Conservation (phyloP, 2,329 filamentous ascomycete species). For the Hypoxylon sp. region DNA sequence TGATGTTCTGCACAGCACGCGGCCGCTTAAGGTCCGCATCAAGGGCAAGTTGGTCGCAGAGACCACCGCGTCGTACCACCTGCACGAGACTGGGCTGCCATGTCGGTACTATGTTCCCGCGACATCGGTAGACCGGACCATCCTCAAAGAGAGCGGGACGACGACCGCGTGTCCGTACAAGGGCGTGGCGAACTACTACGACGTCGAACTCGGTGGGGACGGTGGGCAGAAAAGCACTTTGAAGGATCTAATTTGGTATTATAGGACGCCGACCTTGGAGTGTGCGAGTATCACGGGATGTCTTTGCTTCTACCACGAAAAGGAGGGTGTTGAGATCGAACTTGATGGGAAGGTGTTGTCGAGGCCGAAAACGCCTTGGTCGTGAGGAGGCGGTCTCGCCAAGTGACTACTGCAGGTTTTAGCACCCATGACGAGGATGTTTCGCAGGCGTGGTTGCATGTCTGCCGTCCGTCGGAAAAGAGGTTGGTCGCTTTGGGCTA, state of each 20-base stretch:
- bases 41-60: constrained; percentile 55
- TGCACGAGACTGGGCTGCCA: constrained; percentile 71
- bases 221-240: constrained; percentile 44
- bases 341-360: constrained; percentile 61
- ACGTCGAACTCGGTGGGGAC: constrained; percentile 61
- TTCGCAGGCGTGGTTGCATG: neutral
- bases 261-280: constrained; percentile 67
- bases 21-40: constrained; percentile 60
- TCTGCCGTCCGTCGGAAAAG: neutral
- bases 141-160: constrained; percentile 63
- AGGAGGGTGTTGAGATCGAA: constrained; percentile 66
- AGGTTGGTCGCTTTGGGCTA: neutral
- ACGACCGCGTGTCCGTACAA: constrained; percentile 75
- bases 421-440: neutral
- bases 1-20: constrained; percentile 68
- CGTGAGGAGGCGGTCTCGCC: constrained; percentile 21
- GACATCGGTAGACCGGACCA: constrained; percentile 59
- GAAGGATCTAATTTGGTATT: constrained; percentile 72
- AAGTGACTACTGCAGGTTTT: neutral
- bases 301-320: constrained; percentile 76
- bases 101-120: constrained; percentile 70
- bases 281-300: constrained; percentile 65
- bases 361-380: constrained; percentile 48
- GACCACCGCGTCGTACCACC: constrained; percentile 63
- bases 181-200: constrained; percentile 72